Base-by-base conservation (phyloP, 768 basidiomycete species). In the Phaeotremella fagi region DNA sequence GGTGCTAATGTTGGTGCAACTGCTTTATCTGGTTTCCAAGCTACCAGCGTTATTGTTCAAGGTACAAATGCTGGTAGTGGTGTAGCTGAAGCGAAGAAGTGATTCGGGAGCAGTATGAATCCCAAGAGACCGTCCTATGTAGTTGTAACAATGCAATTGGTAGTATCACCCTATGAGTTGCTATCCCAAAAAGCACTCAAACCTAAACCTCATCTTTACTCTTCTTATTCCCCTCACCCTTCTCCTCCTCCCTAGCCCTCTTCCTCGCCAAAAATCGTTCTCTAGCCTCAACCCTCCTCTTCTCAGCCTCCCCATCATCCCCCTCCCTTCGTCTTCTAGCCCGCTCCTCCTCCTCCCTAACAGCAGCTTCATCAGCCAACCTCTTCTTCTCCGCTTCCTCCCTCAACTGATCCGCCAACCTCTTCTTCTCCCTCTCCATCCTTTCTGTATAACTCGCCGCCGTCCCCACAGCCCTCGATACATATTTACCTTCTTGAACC, bases 371-470 rank as follows among this genome's bases (percentile, higher is more conserved):
- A 61, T 81, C 80, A 68, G 76, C 82, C 69, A 84, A 83, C 54
- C 77, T 70, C 54, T 78, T 77, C 35, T 82, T 62, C 56, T 81
- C 80, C 48, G 80, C 77, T 69, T 94, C 88, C 61, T 83, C 85
- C 47, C 82, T 81, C 78, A 95, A 77, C 75, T 97, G 91, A 48
- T 79, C 77, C 56, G 82, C 81, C 23, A 98, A 82, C 71, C 95
- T 86, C 51, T 81, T 79, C 18, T 81, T 78, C 64, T 94, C 82
- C 52, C 95, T 81, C 67, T 88, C 86, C 55, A 88, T 85, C 48
- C 92, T 87, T 74, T 94, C 90, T 61, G 76, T 80, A 63, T 83
- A 80, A 67, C 80, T 85, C 0, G 92, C 88, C 23, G 90, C 87
- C 15, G 81, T 80, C 2, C 92, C 92, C 11, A 84, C 88, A 1